These are phyloP conservation scores for Barbarea vulgaris DNA, from an alignment of 345 rosid genomes.

Conservation along the genomic window DNA sequence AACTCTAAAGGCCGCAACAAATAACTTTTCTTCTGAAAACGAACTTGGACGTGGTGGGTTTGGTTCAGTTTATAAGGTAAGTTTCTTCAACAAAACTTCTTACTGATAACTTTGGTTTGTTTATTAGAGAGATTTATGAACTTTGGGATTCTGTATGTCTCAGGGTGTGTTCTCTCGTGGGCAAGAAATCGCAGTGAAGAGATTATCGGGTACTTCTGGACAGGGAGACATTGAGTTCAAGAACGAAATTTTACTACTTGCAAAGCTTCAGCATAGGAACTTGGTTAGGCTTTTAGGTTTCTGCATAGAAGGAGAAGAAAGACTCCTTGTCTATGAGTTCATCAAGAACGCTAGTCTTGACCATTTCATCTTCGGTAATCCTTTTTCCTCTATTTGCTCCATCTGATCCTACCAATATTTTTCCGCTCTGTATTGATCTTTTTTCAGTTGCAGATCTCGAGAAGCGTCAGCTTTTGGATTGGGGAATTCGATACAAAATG, in stretches of 20 bases:
- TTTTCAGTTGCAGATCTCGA: constrained; percentile 11
- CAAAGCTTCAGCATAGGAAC: constrained; percentile 59
- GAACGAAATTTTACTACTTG: constrained; percentile 51
- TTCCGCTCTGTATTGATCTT: not conserved
- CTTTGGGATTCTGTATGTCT: not conserved
- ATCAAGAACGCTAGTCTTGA: constrained; percentile 52
- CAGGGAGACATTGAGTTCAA: constrained; percentile 55
- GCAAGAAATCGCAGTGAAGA: constrained; percentile 54
- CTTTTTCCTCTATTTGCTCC: not conserved
- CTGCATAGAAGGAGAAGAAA: constrained; percentile 47
- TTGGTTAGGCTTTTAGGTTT: constrained; percentile 49
- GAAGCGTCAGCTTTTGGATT: constrained; percentile 35
- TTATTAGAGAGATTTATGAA: not conserved
- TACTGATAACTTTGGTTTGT: not conserved
- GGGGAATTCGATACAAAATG: constrained; percentile 37
- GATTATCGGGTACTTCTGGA: constrained; percentile 41
- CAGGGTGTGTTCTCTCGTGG: constrained; percentile 48
- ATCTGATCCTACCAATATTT: not conserved
- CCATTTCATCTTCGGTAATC: constrained; percentile 45
- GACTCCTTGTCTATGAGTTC: constrained; percentile 52
- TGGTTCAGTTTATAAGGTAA: constrained; percentile 60
- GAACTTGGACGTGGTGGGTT: constrained; percentile 68
- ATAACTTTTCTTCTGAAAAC: constrained; percentile 46
- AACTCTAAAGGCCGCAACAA: constrained; percentile 47
- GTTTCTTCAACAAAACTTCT: not conserved